Percentiles rank a stretch among this genome's conserved stretches.
Conservation (phyloP, 805 yeast genomes). For the Scheffersomyces ergatensis region DNA sequence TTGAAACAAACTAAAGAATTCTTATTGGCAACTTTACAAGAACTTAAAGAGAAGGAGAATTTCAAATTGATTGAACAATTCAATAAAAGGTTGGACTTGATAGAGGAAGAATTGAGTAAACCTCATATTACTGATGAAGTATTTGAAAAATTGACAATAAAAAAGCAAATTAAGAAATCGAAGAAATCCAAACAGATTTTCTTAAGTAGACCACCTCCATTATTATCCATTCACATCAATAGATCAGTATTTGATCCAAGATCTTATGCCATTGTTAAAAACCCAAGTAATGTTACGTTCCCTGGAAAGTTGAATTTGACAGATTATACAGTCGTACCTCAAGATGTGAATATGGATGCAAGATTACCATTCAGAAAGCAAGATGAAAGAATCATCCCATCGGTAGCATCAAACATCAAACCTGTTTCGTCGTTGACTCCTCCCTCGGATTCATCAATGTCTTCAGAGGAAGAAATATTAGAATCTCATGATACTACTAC, state of each 20-base stretch:
- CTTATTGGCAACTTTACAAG: slow-evolving; percentile 36
- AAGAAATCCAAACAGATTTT: slow-evolving; percentile 82
- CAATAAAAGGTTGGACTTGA: slow-evolving; percentile 23
- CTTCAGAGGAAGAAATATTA: slow-evolving; percentile 1
- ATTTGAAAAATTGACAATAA: slow-evolving; percentile 69
- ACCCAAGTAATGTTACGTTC: slow-evolving; percentile 77
- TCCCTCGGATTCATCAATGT: slow-evolving; percentile 1
- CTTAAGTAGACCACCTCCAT: slow-evolving; percentile 78
- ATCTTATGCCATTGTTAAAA: slow-evolving; percentile 80
- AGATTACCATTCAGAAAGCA: slow-evolving; percentile 69
- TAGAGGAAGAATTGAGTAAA: slow-evolving; percentile 50
- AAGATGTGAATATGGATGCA: slow-evolving; percentile 77
- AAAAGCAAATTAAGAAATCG: slow-evolving; percentile 69
- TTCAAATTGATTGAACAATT: slow-evolving; percentile 29
- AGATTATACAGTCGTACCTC: slow-evolving; percentile 66
- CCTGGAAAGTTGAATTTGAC: slow-evolving; percentile 67
- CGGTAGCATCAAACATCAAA: background rate
- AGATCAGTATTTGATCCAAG: slow-evolving; percentile 89
- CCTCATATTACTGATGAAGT: slow-evolving; percentile 78
- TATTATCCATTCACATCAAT: slow-evolving; percentile 82
- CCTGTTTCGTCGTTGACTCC: background rate
- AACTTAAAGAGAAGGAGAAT: slow-evolving; percentile 34
- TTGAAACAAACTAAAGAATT: slow-evolving; percentile 58
- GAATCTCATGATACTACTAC: background rate
- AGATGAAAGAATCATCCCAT: slow-evolving; percentile 27